Evolutionary conservation across 2,329 filamentous ascomycete species (phyloP).

Genomic region (Fusarium hainanense): DNA sequence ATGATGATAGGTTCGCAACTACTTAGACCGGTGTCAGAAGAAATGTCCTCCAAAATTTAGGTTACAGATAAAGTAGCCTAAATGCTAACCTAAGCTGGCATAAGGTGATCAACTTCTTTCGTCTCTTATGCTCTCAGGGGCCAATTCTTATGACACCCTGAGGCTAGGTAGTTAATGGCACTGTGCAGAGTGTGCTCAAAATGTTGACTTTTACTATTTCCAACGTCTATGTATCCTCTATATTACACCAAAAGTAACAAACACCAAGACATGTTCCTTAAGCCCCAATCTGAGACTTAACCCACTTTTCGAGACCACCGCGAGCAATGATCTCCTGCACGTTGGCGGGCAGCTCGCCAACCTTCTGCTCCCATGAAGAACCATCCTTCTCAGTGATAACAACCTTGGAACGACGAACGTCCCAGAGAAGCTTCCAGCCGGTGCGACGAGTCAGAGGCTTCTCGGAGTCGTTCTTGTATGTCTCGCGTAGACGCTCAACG

Average conservation of each 20-base stretch:
- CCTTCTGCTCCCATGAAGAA: constrained; percentile 79
- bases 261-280: not conserved
- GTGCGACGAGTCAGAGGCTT: constrained; percentile 77
- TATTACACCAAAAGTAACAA: constrained; percentile 12
- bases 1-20: not conserved
- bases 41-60: too few relatives aligned
- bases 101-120: too few relatives aligned
- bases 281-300: constrained; percentile 72
- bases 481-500: constrained; percentile 72
- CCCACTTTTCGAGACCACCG: constrained; percentile 85
- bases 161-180: too few relatives aligned
- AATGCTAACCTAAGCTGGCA: too few relatives aligned
- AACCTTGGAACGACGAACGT: constrained; percentile 77
- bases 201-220: constrained; percentile 17
- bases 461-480: constrained; percentile 60
- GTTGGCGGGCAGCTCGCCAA: constrained; percentile 84
- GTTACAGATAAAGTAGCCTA: too few relatives aligned
- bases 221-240: constrained; percentile 22
- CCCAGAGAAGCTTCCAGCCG: constrained; percentile 87
- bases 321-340: constrained; percentile 86
- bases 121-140: too few relatives aligned
- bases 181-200: not conserved
- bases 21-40: too few relatives aligned
- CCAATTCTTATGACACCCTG: too few relatives aligned
- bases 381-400: constrained; percentile 77